phyloP scores from a whole-genome alignment of 2,329 filamentous ascomycete species.

The Aspergillus sp. region DNA sequence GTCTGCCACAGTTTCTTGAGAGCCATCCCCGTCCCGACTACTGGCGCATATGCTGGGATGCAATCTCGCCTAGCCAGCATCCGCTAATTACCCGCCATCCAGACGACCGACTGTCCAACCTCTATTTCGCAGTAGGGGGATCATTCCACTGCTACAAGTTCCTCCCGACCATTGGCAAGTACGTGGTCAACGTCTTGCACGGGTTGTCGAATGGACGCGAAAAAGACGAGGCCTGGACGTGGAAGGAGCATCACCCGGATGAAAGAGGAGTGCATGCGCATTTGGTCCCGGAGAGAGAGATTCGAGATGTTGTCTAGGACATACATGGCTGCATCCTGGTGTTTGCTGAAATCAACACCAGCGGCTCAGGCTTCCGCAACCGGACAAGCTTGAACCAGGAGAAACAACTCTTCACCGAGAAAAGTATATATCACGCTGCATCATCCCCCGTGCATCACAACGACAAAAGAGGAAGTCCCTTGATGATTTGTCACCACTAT shows the following conservation, averaged over 20 bases:
- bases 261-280: constrained; percentile 33
- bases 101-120: constrained; percentile 50
- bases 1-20: constrained; percentile 34
- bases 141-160: constrained; percentile 70
- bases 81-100: constrained; percentile 60
- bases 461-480: too few species aligned
- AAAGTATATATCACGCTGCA: too few species aligned
- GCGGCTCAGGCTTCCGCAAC: neutral
- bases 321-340: neutral
- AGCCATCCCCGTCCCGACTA: constrained; percentile 38
- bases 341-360: neutral
- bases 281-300: constrained; percentile 29
- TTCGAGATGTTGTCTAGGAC: constrained; percentile 21
- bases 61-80: constrained; percentile 63
- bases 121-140: constrained; percentile 64
- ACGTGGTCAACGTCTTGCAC: constrained; percentile 42
- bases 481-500: too few species aligned
- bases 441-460: too few species aligned
- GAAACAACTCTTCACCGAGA: too few species aligned
- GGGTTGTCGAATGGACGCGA: constrained; percentile 49
- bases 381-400: too few species aligned
- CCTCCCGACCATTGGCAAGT: constrained; percentile 63
- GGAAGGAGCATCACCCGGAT: constrained; percentile 19
- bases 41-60: constrained; percentile 60
- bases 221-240: constrained; percentile 32